Percentiles rank a stretch among this genome's conserved stretches.
Evolutionary conservation across 169 alveolate species (phyloP).

Genomic region (Plasmodium yoelii): DNA sequence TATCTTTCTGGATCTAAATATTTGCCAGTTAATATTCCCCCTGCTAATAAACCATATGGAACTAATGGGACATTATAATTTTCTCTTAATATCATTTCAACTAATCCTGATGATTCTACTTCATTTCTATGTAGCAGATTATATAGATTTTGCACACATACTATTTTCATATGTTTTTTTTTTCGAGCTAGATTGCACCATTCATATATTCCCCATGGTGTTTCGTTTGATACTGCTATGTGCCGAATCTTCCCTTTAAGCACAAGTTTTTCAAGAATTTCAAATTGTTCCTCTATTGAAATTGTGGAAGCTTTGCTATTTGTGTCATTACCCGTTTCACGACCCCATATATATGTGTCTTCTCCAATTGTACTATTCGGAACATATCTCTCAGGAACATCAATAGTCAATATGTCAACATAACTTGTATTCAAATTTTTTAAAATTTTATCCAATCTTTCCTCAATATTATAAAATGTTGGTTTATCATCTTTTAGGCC

Average conservation of each 20-base stretch:
- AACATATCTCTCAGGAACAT: slow-evolving; percentile 86
- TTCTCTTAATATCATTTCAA: slow-evolving; percentile 82
- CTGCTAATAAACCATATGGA: slow-evolving; percentile 90
- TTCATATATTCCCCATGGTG: slow-evolving; percentile 86
- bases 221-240: slow-evolving; percentile 88
- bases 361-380: slow-evolving; percentile 87
- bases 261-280: slow-evolving; percentile 78
- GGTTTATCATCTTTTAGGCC: slow-evolving; percentile 36
- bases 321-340: slow-evolving; percentile 36
- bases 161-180: slow-evolving; percentile 79
- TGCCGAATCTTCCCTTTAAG: slow-evolving; percentile 86
- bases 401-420: slow-evolving; percentile 85
- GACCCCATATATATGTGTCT: slow-evolving; percentile 90
- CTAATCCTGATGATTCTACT: slow-evolving; percentile 86
- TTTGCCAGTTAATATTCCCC: slow-evolving; percentile 90
- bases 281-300: slow-evolving; percentile 81
- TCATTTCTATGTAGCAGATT: slow-evolving; percentile 88
- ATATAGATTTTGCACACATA: slow-evolving; percentile 83
- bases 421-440: slow-evolving; percentile 82
- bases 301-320: slow-evolving; percentile 22
- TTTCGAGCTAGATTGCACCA: slow-evolving; percentile 78
- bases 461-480: slow-evolving; percentile 76
- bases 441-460: slow-evolving; percentile 85
- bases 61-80: slow-evolving; percentile 85
- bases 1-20: slow-evolving; percentile 90